Evolutionary conservation across 1,139 yeast species (phyloP).

Genomic region (Candida smagusa): DNA sequence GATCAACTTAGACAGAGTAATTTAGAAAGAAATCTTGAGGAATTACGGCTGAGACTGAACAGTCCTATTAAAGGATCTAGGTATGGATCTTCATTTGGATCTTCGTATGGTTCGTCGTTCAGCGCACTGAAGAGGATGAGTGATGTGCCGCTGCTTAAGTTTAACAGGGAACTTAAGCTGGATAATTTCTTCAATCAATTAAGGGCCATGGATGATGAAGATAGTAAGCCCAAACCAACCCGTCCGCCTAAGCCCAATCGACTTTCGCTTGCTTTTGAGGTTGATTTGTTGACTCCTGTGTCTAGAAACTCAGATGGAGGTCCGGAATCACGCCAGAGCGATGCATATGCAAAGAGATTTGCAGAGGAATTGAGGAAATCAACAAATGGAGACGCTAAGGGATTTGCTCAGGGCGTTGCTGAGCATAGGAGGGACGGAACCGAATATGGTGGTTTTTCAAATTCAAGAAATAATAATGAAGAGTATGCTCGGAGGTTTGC

Average conservation of each 20-base stretch:
- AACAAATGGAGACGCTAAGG: neutral
- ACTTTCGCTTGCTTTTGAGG: too few relatives aligned
- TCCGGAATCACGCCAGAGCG: neutral
- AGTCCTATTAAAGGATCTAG: conserved; percentile 18
- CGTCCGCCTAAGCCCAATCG: neutral
- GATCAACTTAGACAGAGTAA: conserved; percentile 32
- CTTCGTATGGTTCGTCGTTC: conserved; percentile 1
- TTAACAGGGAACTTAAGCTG: conserved; percentile 13
- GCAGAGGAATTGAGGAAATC: neutral
- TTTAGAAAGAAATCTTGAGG: conserved; percentile 30
- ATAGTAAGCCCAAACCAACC: conserved; percentile 2
- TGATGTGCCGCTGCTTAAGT: conserved; percentile 19
- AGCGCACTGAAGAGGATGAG: conserved; percentile 1
- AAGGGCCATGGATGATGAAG: conserved; percentile 9
- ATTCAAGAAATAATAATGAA: neutral
- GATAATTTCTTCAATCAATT: conserved; percentile 6
- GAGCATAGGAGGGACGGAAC: neutral
- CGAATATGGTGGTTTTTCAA: neutral
- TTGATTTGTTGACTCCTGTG: too few relatives aligned
- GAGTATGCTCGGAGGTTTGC: neutral
- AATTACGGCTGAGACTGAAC: conserved; percentile 25
- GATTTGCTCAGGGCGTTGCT: neutral
- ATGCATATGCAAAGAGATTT: neutral
- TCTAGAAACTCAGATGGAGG: neutral
- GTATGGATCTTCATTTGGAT: conserved; percentile 1